Evolutionary conservation across 495 filamentous ascomycete genomes (phyloP).

Genomic region (Xylaria cubensis): DNA sequence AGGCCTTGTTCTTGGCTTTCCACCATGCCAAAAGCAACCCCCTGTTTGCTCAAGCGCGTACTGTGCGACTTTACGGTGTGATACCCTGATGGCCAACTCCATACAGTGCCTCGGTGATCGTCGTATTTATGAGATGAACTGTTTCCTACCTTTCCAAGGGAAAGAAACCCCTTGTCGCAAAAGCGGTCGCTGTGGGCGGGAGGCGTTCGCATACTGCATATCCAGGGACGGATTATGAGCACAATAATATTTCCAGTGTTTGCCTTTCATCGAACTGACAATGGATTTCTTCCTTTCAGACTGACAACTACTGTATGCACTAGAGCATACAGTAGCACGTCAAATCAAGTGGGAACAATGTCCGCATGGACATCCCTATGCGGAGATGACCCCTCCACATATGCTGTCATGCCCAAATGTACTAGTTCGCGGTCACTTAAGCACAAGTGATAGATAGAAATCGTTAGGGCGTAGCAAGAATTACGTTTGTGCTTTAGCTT

Average conservation of each 20-base stretch:
- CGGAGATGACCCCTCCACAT: constrained; percentile 28
- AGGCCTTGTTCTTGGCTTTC: constrained; percentile 20
- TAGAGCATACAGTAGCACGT: constrained; percentile 12
- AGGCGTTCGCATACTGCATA: neutral
- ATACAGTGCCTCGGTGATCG: constrained; percentile 12
- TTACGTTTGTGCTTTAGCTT: neutral
- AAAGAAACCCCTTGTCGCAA: constrained; percentile 4
- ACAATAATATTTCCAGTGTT: neutral
- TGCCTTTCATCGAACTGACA: neutral
- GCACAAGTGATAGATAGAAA: neutral
- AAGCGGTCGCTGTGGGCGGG: neutral
- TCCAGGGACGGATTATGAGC: neutral
- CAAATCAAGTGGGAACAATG: constrained; percentile 14
- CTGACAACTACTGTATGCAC: neutral
- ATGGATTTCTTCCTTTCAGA: neutral
- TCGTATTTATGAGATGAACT: constrained; percentile 4
- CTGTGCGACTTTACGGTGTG: constrained; percentile 6
- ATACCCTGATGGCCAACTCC: neutral
- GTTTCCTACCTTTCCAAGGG: constrained; percentile 1
- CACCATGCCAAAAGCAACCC: constrained; percentile 20
- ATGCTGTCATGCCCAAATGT: constrained; percentile 17
- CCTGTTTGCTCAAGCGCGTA: neutral
- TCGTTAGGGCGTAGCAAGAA: constrained; percentile 5
- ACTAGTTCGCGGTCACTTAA: neutral
- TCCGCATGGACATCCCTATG: neutral